Percentiles rank a stretch among this genome's conserved stretches.
These are phyloP conservation scores for Trichoderma arundinaceum DNA, from an alignment of 2,329 filamentous ascomycete species.

Conservation along the genomic window DNA sequence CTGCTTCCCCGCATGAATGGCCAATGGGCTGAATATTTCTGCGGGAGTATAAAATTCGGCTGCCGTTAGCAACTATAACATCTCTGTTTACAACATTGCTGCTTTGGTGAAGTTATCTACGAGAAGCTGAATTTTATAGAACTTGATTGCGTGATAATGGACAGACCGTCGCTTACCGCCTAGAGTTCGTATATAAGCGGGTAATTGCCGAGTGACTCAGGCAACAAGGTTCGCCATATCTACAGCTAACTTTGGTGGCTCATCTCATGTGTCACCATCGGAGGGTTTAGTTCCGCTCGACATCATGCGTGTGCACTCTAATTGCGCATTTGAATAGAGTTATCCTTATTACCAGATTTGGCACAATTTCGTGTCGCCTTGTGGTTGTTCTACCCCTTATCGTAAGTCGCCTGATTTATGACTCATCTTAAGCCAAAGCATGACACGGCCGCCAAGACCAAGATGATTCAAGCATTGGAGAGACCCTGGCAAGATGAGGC, in stretches of 20 bases:
- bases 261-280: neutral
- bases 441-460: constrained; percentile 1
- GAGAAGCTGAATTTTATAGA: neutral
- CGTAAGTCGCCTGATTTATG: constrained; percentile 1
- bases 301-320: neutral
- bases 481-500: neutral
- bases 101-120: no score
- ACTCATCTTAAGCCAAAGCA: constrained; percentile 5
- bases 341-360: neutral
- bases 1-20: neutral
- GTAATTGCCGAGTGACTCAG: constrained; percentile 14
- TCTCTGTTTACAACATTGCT: neutral
- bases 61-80: neutral
- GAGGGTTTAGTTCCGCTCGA: neutral
- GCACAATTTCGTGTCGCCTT: neutral
- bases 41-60: neutral
- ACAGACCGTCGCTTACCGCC: neutral
- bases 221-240: neutral
- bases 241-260: neutral
- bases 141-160: neutral
- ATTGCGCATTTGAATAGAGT: constrained; percentile 1
- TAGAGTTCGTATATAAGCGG: neutral
- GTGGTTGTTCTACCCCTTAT: neutral
- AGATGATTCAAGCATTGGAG: neutral
- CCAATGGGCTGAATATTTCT: neutral